phyloP scores from a whole-genome alignment of 495 filamentous ascomycete species.

The Umbilicaria muhlenbergii region DNA sequence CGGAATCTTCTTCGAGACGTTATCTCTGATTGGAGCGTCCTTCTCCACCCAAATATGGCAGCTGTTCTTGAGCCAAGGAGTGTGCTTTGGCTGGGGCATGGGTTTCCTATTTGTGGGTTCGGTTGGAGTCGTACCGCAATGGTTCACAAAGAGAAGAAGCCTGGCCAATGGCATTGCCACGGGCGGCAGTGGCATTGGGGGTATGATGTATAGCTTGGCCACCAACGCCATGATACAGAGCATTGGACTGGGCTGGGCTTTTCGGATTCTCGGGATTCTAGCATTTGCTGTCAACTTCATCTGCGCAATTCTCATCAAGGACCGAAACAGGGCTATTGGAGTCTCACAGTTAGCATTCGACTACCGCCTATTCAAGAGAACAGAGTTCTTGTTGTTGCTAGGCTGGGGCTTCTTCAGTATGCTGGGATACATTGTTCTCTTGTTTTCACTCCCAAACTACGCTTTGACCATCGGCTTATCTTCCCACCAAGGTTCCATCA shows the following conservation, averaged over 20 bases:
- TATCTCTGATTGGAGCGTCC: constrained; percentile 42
- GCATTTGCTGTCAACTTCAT: constrained; percentile 40
- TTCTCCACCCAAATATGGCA: constrained; percentile 53
- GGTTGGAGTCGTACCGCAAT: constrained; percentile 47
- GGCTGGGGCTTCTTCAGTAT: constrained; percentile 49
- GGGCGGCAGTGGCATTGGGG: constrained; percentile 53
- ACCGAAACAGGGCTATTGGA: constrained; percentile 45
- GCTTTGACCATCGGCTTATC: constrained; percentile 45
- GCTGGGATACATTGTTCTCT: constrained; percentile 54
- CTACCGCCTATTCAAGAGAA: constrained; percentile 32
- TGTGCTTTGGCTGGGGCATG: constrained; percentile 55
- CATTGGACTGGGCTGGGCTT: constrained; percentile 46
- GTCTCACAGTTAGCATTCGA: constrained; percentile 41
- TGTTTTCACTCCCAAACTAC: constrained; percentile 62
- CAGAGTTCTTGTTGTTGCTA: constrained; percentile 41
- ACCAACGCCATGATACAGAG: constrained; percentile 30
- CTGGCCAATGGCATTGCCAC: constrained; percentile 58
- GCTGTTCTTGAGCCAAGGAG: constrained; percentile 53
- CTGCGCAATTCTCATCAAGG: constrained; percentile 42
- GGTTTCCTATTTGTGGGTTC: constrained; percentile 54
- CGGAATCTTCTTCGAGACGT: constrained; percentile 37
- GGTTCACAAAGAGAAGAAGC: constrained; percentile 50
- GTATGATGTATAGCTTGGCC: constrained; percentile 34
- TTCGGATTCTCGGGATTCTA: constrained; percentile 50
- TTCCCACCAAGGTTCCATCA: constrained; percentile 43